These are phyloP conservation scores for Tricholoma matsutake DNA, from an alignment of 768 basidiomycete species.

Conservation along the genomic window DNA sequence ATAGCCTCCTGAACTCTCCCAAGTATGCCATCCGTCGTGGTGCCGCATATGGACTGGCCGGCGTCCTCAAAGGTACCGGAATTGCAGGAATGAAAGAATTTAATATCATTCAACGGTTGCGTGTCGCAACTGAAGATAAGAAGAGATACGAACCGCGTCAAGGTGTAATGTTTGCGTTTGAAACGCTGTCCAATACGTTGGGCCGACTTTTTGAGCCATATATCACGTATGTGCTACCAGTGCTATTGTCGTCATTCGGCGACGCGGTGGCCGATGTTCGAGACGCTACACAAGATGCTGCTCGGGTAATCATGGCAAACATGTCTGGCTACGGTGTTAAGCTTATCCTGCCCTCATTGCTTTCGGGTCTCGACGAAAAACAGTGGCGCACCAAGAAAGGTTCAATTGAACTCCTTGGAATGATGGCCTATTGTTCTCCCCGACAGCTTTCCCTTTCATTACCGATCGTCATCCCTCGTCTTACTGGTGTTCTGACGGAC, in stretches of 20 bases:
- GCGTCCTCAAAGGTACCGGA: slow-evolving; percentile 88
- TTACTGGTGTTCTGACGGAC: slow-evolving; percentile 93
- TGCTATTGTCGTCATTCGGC: slow-evolving; percentile 82
- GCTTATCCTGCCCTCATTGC: slow-evolving; percentile 84
- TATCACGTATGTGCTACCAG: slow-evolving; percentile 76
- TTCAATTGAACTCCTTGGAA: slow-evolving; percentile 92
- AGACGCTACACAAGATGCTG: slow-evolving; percentile 89
- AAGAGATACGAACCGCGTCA: slow-evolving; percentile 84
- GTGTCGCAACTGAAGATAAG: slow-evolving; percentile 82
- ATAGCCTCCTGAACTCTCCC: slow-evolving; percentile 69
- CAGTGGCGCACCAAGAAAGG: slow-evolving; percentile 99
- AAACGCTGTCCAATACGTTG: slow-evolving; percentile 83
- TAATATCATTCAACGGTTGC: slow-evolving; percentile 69
- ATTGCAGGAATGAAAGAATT: slow-evolving; percentile 83
- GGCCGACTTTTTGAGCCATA: slow-evolving; percentile 95
- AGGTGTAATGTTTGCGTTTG: slow-evolving; percentile 93
- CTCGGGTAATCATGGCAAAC: slow-evolving; percentile 92
- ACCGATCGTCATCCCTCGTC: slow-evolving; percentile 93
- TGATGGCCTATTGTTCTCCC: slow-evolving; percentile 99
- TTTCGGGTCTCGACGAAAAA: slow-evolving; percentile 93
- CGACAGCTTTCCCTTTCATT: slow-evolving; percentile 91
- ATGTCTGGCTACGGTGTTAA: slow-evolving; percentile 96
- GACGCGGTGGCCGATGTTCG: slow-evolving; percentile 85
- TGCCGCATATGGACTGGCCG: slow-evolving; percentile 94
- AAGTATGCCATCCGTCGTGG: slow-evolving; percentile 97